A percentile compares a stretch with the other conserved stretches of the same genome.
Conservation (phyloP, 257 asterid species). For the Thymus mandschuricus region DNA sequence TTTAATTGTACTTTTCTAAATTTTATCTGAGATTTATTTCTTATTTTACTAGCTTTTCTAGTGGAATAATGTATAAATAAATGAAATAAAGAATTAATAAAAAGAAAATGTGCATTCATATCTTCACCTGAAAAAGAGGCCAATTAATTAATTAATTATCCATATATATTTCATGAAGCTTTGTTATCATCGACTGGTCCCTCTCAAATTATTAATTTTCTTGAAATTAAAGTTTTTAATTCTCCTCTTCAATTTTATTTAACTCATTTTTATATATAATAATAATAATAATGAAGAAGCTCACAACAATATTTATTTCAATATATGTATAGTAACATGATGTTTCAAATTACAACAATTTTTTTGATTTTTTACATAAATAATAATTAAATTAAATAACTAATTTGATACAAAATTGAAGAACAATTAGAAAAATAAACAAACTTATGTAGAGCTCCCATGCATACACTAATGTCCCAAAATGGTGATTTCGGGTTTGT, state of each 20-base stretch:
- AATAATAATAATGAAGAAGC: no score
- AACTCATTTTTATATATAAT: background rate
- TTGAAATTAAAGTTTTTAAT: background rate
- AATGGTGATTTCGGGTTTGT: conserved; percentile 13
- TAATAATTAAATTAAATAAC: no score
- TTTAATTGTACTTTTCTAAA: background rate
- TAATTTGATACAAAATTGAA: background rate
- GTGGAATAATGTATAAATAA: conserved; percentile 13
- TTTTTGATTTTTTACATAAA: no score
- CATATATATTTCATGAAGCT: background rate
- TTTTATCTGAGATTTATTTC: background rate
- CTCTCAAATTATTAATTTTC: conserved; percentile 5
- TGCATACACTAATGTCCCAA: conserved; percentile 27
- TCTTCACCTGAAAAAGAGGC: conserved; percentile 37
- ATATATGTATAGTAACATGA: background rate
- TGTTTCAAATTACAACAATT: background rate
- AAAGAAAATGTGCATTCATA: conserved; percentile 20
- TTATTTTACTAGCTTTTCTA: background rate
- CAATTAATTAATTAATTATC: conserved; percentile 26
- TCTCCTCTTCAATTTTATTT: background rate
- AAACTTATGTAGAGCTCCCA: no score
- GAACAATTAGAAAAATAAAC: no score
- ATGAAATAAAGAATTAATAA: background rate
- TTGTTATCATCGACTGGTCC: conserved; percentile 26
- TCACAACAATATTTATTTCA: background rate